These are phyloP conservation scores for Speleostelium caveatum DNA, from an alignment of 78 protist species.

Conservation along the genomic window DNA sequence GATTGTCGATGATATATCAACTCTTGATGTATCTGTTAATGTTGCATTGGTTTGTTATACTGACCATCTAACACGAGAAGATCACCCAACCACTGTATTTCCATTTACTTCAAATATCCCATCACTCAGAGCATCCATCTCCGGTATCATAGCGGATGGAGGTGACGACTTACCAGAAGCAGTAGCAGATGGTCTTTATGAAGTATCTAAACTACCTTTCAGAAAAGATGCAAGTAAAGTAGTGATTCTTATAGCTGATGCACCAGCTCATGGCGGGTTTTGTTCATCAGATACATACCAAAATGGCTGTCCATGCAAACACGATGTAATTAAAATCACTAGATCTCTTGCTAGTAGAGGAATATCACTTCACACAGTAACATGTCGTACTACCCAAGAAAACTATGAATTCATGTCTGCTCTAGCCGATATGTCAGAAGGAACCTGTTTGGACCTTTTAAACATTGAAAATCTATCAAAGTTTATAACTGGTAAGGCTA, in stretches of 20 bases:
- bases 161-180: slow-evolving; percentile 55
- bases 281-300: neutral
- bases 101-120: slow-evolving; percentile 18
- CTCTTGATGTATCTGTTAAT: neutral
- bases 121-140: neutral
- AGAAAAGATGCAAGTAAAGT: slow-evolving; percentile 11
- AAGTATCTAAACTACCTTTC: slow-evolving; percentile 21
- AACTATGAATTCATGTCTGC: slow-evolving; percentile 14
- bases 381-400: slow-evolving; percentile 3
- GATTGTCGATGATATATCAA: slow-evolving; percentile 31
- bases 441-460: neutral
- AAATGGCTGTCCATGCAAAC: slow-evolving; percentile 66
- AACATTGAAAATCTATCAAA: neutral
- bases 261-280: slow-evolving; percentile 37
- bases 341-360: slow-evolving; percentile 6
- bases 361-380: slow-evolving; percentile 42
- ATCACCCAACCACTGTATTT: neutral
- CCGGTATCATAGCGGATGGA: neutral
- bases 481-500: slow-evolving; percentile 36
- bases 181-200: slow-evolving; percentile 61
- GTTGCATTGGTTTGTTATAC: slow-evolving; percentile 51
- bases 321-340: slow-evolving; percentile 7
- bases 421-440: slow-evolving; percentile 40
- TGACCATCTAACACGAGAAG: slow-evolving; percentile 31
- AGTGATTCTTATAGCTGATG: slow-evolving; percentile 52